Evolutionary conservation across 768 basidiomycete species (phyloP), one percentile per base, ranked within the genome.

Genomic region (Mycena galopus): DNA sequence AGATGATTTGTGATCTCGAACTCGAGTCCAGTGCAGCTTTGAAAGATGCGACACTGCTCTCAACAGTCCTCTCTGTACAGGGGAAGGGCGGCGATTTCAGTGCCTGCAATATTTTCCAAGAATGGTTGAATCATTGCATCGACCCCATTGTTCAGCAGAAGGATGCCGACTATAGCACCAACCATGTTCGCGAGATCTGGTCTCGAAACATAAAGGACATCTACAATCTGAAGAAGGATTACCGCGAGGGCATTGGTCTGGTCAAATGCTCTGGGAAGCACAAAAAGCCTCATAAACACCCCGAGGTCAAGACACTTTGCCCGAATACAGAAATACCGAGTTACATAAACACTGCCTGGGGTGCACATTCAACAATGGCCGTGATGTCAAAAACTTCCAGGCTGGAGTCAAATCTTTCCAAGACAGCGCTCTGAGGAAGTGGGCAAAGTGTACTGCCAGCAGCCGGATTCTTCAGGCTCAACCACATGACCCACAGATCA

Each of bases 191-290:
- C 16, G 51, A 78, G n/a, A 65, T 79, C 10, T 69, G 78, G 47
- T 79, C 81, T 10, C 79, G 77, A 0, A 83, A 84, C 59, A 53
- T 83, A 21, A 78, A 82, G 59, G 75, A 81, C 61, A 76, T 84
- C 30, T 55, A 55, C 16, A 29, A 55, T 12, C 17, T 55, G 27
- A 55, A 55, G 29, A 30, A 12, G 1, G 53, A 55, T 5, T 29
- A 29, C 5, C 27, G 53, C 1, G 4, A 12, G 6, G 16, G 25
- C 4, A 8, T 30, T 2, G 53, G 8, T 3, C 53, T 55, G 16
- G 14, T 3, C 10, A 55, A 55, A 14, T 2, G 53, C 3, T 55
- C 53, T 5, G 53, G 53, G 4, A 12, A 14, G 1, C 53, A 55
- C 53, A 55, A 55, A 16, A 9, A 55, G 25, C 53, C 29, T 1